Base-by-base conservation (phyloP, 257 asterid genomes). In the Solanum phureja region DNA sequence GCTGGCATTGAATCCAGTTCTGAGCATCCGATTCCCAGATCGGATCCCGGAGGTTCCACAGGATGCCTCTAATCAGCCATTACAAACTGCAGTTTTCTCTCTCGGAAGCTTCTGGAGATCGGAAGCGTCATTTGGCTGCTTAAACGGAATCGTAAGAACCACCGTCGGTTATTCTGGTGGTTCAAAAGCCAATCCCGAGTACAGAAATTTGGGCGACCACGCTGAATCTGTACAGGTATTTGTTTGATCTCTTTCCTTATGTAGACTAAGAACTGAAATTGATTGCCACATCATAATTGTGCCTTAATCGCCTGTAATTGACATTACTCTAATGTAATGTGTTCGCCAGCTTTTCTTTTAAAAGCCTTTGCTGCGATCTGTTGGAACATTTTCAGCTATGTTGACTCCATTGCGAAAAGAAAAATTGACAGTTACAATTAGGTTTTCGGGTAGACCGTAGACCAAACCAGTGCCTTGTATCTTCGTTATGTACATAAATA, bases 41-140 rank as follows among this genome's bases (percentile, higher is more conserved):
- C 95, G 89, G 90, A 81, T 89, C 86, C 87, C 93, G 38, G 91
- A 87, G 8, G 35, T 85, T 38, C 88, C 89, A 31, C 85, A 73
- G 62, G 92, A 33, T 31, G 84, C 83, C 3, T 89, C 95, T 85
- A 93, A 90, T 89, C 92, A 87, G 68, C 92, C 94, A 33, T 89
- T 93, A 64, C 91, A 84, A 88, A 94, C 94, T 1, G 98, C 97
- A 10, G 95, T 94, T 33, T 97, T 97, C 90, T 94, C 96, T 37
- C 95, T 97, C 68, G 99, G 99, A 79, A 94, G 99, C 95, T 97
- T 96, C 91, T 97, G 99, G 99, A 94, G 99, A 88, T 95, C 99
- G 11, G 98, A 97, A 89, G 96, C 98, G 21, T 94, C 92, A 64
- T 97, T 97, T 62, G 99, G 99, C 29, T 97, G 99, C 94, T 33